These are phyloP conservation scores for Serendipita sp. DNA, from an alignment of 768 basidiomycete species.

Conservation along the genomic window DNA sequence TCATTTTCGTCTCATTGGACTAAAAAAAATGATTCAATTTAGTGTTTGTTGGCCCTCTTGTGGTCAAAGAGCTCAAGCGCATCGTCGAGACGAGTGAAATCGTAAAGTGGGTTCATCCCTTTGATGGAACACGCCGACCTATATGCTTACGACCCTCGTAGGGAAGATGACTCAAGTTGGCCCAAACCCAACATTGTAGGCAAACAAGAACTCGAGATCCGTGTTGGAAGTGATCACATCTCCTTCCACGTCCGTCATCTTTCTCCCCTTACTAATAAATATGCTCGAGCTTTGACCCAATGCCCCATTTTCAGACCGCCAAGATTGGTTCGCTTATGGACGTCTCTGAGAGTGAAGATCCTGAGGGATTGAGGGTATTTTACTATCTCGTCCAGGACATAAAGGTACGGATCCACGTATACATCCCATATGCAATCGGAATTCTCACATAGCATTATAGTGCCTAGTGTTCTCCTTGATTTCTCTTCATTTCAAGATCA, in stretches of 20 bases:
- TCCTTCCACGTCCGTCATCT: slow-evolving; percentile 70
- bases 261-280: background rate
- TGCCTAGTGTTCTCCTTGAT: slow-evolving; percentile 97
- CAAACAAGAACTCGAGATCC: slow-evolving; percentile 94
- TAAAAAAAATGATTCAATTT: slow-evolving; percentile 6
- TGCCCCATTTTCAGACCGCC: slow-evolving; percentile 49
- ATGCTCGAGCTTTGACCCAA: background rate
- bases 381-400: slow-evolving; percentile 98
- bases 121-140: background rate
- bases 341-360: slow-evolving; percentile 92
- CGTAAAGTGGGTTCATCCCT: slow-evolving; percentile 54
- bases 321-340: slow-evolving; percentile 97
- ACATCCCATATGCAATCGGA: background rate
- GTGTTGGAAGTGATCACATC: slow-evolving; percentile 88
- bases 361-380: slow-evolving; percentile 87
- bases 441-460: slow-evolving; percentile 26
- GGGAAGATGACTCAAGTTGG: slow-evolving; percentile 98
- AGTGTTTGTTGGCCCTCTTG: slow-evolving; percentile 93
- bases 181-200: slow-evolving; percentile 99
- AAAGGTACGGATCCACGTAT: slow-evolving; percentile 39
- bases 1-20: background rate
- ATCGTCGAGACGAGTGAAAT: slow-evolving; percentile 90
- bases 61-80: slow-evolving; percentile 87
- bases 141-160: slow-evolving; percentile 20
- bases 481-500: slow-evolving; percentile 99